These are phyloP conservation scores for Auriscalpium vulgare DNA, from an alignment of 768 basidiomycete species.

Conservation along the genomic window DNA sequence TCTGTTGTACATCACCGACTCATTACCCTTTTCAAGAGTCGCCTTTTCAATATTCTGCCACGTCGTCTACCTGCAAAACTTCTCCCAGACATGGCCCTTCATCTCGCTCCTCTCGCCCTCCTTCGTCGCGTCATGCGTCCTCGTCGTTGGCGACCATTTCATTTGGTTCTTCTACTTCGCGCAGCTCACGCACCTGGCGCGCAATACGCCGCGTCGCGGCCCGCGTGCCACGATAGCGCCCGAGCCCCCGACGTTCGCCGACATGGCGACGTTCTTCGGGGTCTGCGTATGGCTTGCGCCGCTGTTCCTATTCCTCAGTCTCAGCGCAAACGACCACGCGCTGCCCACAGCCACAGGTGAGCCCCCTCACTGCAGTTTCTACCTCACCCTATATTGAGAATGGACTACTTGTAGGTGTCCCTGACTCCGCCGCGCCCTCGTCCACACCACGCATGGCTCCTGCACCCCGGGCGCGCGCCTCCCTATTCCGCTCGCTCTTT, in stretches of 20 bases:
- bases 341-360: conserved; percentile 45
- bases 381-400: conserved; percentile 4
- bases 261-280: conserved; percentile 79
- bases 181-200: conserved; percentile 53
- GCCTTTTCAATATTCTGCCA: conserved; percentile 81
- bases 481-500: conserved; percentile 62
- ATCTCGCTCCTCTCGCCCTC: conserved; percentile 82
- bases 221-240: conserved; percentile 31
- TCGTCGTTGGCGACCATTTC: conserved; percentile 89
- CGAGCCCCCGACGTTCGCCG: conserved; percentile 39
- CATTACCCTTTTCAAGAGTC: conserved; percentile 68
- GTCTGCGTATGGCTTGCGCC: conserved; percentile 86
- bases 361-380: conserved; percentile 17
- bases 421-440: conserved; percentile 16
- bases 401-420: neutral
- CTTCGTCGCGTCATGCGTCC: conserved; percentile 78
- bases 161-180: conserved; percentile 97
- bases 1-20: conserved; percentile 71
- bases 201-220: conserved; percentile 36
- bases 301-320: conserved; percentile 88
- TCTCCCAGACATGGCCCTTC: conserved; percentile 82
- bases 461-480: conserved; percentile 36
- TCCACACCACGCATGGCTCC: conserved; percentile 19
- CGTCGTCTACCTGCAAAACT: conserved; percentile 86
- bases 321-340: conserved; percentile 96